A percentile compares a stretch with the other conserved stretches of the same genome.
These are phyloP conservation scores for Micromonas commoda DNA, from an alignment of 139 green algal genomes.

Conservation along the genomic window DNA sequence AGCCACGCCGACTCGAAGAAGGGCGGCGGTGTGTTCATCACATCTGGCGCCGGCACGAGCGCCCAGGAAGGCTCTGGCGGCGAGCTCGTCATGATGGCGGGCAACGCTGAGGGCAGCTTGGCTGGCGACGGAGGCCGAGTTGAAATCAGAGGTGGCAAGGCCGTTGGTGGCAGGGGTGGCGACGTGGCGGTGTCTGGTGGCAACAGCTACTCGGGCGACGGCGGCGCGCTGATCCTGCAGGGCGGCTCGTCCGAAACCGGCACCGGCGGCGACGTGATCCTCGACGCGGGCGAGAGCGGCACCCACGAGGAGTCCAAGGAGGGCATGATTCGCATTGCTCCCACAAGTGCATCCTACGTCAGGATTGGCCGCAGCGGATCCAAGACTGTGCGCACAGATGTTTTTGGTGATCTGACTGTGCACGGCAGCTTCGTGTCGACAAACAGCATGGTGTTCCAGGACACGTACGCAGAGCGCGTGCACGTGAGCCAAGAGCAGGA, in stretches of 20 bases:
- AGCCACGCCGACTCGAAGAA: not conserved
- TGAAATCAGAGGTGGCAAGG: not conserved
- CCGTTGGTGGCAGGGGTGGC: not conserved
- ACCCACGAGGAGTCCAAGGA: not conserved
- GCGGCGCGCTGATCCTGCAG: not conserved
- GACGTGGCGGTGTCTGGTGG: slow-evolving; percentile 2
- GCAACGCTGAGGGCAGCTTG: not conserved
- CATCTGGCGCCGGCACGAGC: slow-evolving; percentile 12
- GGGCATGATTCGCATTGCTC: slow-evolving; percentile 17
- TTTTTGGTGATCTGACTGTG: slow-evolving; percentile 19
- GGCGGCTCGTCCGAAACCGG: not conserved
- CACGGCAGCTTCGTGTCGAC: slow-evolving; percentile 12
- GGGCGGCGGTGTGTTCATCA: not conserved
- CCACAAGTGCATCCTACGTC: not conserved
- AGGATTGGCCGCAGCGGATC: not conserved
- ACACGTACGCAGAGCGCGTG: not conserved
- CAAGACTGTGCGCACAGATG: not conserved
- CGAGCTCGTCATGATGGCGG: not conserved
- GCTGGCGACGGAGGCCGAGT: not conserved
- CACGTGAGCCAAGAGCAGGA: not conserved
- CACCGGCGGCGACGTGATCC: slow-evolving; percentile 16
- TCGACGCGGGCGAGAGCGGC: slow-evolving; percentile 15
- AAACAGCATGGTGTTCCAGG: not conserved
- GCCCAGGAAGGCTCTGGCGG: not conserved
- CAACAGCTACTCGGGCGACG: not conserved